phyloP scores from a whole-genome alignment of 208 protist species.

The Trypanosoma lewisi region DNA sequence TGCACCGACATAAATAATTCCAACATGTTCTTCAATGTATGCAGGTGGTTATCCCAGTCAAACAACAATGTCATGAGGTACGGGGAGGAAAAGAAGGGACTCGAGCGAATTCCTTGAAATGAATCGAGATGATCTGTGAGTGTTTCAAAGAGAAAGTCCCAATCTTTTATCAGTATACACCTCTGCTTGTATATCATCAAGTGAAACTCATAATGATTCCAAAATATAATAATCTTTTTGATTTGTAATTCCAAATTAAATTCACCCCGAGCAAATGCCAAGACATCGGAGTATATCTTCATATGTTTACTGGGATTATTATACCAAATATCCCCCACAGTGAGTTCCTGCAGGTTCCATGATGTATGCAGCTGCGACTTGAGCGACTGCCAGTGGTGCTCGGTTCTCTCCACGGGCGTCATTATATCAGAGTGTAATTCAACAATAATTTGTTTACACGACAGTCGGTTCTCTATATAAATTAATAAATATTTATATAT shows the following conservation, averaged over 20 bases:
- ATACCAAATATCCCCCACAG: constrained; percentile 86
- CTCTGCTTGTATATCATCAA: constrained; percentile 95
- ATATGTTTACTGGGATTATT: constrained; percentile 91
- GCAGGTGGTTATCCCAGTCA: constrained; percentile 94
- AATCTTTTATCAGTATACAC: constrained; percentile 94
- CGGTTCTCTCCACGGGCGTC: constrained; percentile 68
- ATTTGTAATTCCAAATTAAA: constrained; percentile 87
- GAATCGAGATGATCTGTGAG: constrained; percentile 94
- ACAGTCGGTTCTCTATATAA: constrained; percentile 41
- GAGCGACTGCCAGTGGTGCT: constrained; percentile 76
- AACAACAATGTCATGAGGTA: constrained; percentile 62
- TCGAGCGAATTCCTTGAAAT: constrained; percentile 94
- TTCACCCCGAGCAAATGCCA: constrained; percentile 85
- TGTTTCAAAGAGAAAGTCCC: constrained; percentile 95
- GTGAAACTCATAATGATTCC: constrained; percentile 92
- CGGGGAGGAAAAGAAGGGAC: constrained; percentile 93
- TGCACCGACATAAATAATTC: constrained; percentile 96
- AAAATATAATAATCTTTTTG: constrained; percentile 88
- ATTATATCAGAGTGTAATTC: constrained; percentile 95
- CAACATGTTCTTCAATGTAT: constrained; percentile 86
- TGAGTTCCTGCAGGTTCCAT: constrained; percentile 85
- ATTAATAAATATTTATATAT: constrained; percentile 55
- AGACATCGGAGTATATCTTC: constrained; percentile 92
- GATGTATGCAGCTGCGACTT: constrained; percentile 90
- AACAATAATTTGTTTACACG: constrained; percentile 74